Evolutionary conservation across 805 yeast species (phyloP), one percentile per base, ranked within the genome.

Genomic region (Suhomyces sp.): DNA sequence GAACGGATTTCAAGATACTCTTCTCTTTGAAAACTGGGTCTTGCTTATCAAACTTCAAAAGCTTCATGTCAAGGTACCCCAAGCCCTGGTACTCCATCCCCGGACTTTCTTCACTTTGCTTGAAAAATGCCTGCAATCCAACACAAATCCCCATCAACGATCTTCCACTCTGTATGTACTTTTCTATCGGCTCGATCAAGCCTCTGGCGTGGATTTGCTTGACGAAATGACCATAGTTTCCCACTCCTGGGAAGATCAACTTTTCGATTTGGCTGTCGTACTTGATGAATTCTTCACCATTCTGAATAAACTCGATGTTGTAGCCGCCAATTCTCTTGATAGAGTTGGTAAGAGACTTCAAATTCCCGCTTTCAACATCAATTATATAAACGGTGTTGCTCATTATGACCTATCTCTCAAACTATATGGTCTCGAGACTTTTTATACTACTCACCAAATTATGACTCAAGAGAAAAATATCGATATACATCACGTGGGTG

Each of bases 91-190:
- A 96, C 15, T 65, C 56, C 6, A 65, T 57, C 25, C 79, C 77
- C 13, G 89, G 84, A 47, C 86, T 79, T 66, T 94, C 99, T 53
- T 79, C 87, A 47, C 96, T 87, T 1, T 84, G 83, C 15, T 69
- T 68, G 62, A 93, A 90, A 35, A 94, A 76, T 1, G 97, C 79
- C 67, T 94, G 99, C 51, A 94, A 75, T 6, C 99, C 99, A 43
- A 94, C 98, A 73, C 99, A 94, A 56, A 94, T 89, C 5, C 99
- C 99, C 97, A 94, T 89, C 25, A 94, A 72, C 13, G 96, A 89
- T 60, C 83, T 83, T 1, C 97, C 97, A n/a, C 87, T 73, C 6
- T 75, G 69, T 35, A 92, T 84, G 61, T 89, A 91, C 44, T 78
- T 68, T 48, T 70, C 72, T 22, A 96, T 71, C 0, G 96, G 96